Percentiles rank a stretch among this genome's conserved stretches.
Conservation (phyloP, 2,329 filamentous ascomycete genomes). For the Trichophyton rubrum region DNA sequence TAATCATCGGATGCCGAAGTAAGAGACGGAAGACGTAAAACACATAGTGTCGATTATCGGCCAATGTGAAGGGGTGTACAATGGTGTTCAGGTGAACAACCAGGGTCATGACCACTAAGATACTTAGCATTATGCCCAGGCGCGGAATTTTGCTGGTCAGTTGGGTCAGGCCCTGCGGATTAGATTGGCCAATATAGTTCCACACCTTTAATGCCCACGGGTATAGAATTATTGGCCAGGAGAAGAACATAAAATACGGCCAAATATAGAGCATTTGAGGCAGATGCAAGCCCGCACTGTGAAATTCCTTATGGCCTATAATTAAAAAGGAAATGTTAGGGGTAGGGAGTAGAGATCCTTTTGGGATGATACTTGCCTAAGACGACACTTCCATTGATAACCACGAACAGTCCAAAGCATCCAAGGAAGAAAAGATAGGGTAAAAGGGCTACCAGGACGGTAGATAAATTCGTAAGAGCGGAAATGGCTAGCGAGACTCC, state of each 20-base stretch:
- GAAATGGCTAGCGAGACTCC: conserved; percentile 53
- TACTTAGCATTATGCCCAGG: conserved; percentile 23
- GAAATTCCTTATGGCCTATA: conserved; percentile 82
- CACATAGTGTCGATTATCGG: conserved; percentile 93
- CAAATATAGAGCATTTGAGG: conserved; percentile 93
- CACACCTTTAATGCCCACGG: conserved; percentile 34
- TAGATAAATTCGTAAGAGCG: conserved; percentile 33
- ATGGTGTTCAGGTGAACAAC: conserved; percentile 75
- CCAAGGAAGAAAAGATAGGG: conserved; percentile 51
- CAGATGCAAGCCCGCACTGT: conserved; percentile 76
- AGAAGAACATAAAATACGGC: conserved; percentile 84
- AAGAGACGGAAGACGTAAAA: conserved; percentile 90
- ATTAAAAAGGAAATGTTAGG: conserved; percentile 17
- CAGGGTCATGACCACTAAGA: conserved; percentile 32
- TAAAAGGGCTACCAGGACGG: conserved; percentile 28
- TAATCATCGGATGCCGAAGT: conserved; percentile 53
- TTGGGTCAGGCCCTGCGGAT: neutral
- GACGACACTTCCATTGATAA: conserved; percentile 84
- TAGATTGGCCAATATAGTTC: neutral
- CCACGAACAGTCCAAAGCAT: conserved; percentile 61
- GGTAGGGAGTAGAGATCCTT: neutral
- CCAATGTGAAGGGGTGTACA: conserved; percentile 87
- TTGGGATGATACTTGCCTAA: conserved; percentile 47
- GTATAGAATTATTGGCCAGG: conserved; percentile 59
- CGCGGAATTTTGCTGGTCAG: conserved; percentile 26